Evolutionary conservation across 495 filamentous ascomycete species (phyloP), one percentile per base, ranked within the genome.

Genomic region (Penicillium roqueforti): DNA sequence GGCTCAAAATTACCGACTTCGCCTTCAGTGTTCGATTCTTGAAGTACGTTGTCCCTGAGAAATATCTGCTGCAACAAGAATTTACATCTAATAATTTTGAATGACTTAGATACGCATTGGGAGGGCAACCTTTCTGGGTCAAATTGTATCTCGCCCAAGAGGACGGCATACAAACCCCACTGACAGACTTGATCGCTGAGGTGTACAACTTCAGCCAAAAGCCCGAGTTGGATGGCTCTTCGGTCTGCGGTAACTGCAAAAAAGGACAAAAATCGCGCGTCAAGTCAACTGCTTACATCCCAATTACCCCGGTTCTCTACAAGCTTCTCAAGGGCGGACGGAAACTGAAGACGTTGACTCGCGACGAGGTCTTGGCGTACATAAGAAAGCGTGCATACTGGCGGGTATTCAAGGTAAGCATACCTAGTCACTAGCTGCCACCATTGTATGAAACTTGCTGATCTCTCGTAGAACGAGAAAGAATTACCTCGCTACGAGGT

Each of bases 151-250:
- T 57, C 31, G 38, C 54, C 20, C 54, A 51, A 6, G 47, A 51
- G 14, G 54, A 52, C 3, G 41, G 32, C 3, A 22, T 47, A 9
- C 54, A 51, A 20, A 52, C 11, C n/a, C 38, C 47, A 13, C 23
- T 40, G 13, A 47, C 23, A 28, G 47, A 57, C 19, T 43, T 51
- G 8, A 46, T 52, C 25, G 41, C 54, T 7, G 54, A 57, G 38
- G 48, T 57, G 1, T 57, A 51, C 14, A 57, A 57, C 20, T 57
- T 57, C 14, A 52, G 54, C 11, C 47, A 52, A 19, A 38, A 34
- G 41, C 47, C 54, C 4, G 41, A 50, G 7, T 7, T 52, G 4
- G 40, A 57, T 41, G 52, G 52, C 6, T 14, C 34, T 13, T 40
- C 36, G 3, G 36, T 47, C 11, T 54, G 44, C 18, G 52, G 44